These are phyloP conservation scores for Salix arbutifolia DNA, from an alignment of 345 rosid genomes.

Conservation along the genomic window DNA sequence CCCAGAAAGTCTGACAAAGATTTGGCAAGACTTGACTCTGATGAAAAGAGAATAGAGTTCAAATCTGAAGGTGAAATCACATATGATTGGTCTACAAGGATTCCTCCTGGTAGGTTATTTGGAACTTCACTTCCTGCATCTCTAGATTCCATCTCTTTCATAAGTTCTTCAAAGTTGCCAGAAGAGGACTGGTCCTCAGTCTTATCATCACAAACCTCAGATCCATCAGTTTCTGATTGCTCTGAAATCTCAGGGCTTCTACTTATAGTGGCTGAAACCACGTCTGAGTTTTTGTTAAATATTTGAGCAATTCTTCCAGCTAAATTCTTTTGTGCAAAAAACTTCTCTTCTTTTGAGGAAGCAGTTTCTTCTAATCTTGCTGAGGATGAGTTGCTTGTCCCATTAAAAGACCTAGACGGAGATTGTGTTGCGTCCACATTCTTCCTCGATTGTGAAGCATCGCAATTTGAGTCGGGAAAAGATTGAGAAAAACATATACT, in stretches of 20 bases:
- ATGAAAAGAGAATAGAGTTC: conserved; percentile 59
- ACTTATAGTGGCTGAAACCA: conserved; percentile 19
- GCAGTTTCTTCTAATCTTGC: conserved; percentile 48
- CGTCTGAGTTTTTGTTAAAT: conserved; percentile 59
- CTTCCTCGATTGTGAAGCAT: conserved; percentile 29
- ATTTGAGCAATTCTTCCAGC: conserved; percentile 76
- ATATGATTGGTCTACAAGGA: conserved; percentile 68
- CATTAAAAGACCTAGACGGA: conserved; percentile 31
- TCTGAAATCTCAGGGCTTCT: conserved; percentile 48
- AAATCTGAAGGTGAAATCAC: conserved; percentile 56
- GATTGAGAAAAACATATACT: conserved; percentile 59
- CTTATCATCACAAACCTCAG: conserved; percentile 37
- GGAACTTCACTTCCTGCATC: conserved; percentile 68
- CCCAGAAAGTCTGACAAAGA: conserved; percentile 68
- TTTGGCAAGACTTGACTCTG: conserved; percentile 61
- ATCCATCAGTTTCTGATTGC: conserved; percentile 37
- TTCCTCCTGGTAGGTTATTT: conserved; percentile 74
- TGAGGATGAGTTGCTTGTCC: conserved; percentile 39
- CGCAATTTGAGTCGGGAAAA: conserved; percentile 29
- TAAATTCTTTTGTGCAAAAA: conserved; percentile 44
- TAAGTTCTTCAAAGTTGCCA: conserved; percentile 53
- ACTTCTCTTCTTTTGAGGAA: conserved; percentile 49
- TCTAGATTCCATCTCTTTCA: conserved; percentile 58
- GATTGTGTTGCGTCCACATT: conserved; percentile 39
- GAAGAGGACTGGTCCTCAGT: conserved; percentile 51